Base-by-base conservation (phyloP, 345 rosid genomes). In the Rhodomyrtus tomentosa region DNA sequence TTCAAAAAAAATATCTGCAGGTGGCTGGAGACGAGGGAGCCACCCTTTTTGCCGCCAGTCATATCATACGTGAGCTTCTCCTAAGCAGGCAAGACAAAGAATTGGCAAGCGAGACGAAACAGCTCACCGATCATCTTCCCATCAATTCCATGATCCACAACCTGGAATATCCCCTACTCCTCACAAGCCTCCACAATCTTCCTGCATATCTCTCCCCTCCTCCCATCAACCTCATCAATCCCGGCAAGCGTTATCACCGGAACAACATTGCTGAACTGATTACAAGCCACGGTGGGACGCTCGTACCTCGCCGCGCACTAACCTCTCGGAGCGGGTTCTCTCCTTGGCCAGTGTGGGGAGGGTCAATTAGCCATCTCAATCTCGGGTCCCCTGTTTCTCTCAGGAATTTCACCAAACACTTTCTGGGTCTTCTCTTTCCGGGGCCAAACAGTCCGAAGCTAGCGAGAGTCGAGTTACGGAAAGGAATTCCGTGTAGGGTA, bases 11-110 rank as follows among this genome's bases (percentile, higher is more conserved):
- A 15, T 74, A 96, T 98, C 94, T 95, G 94, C 15, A 95, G 93
- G 85, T 96, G 98, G 90, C 98, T 95, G 87, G 99, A 96, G 87
- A 96, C 98, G 24, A 95, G 93, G 90, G 94, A 96, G 11, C 98
- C 98, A 6, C 98, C 99, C 85, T 96, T 94, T 89, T 93, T 93
- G 50, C 99, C 98, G 6, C 98, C 98, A 22, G 98, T 90, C 98
- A 96, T 96, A 32, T 95, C 98, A 27, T 91, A 94, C 10, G 88
- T 89, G 32, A 96, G 95, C 89, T 96, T 95, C 81, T 96, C 96
- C 81, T 93, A 95, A 0, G 96, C 91, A 0, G 98, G 88, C 82
- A 94, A 83, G 36, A 94, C 93, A 10, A 96, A 96, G 85, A 95
- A 96, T 81, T 93, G 95, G 15, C 84, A 87, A 50, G 99, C 98